Evolutionary conservation across 352 stramenopile genomes (phyloP), one percentile per base, ranked within the genome.

Genomic region (Globisporangium recalcitrans): DNA sequence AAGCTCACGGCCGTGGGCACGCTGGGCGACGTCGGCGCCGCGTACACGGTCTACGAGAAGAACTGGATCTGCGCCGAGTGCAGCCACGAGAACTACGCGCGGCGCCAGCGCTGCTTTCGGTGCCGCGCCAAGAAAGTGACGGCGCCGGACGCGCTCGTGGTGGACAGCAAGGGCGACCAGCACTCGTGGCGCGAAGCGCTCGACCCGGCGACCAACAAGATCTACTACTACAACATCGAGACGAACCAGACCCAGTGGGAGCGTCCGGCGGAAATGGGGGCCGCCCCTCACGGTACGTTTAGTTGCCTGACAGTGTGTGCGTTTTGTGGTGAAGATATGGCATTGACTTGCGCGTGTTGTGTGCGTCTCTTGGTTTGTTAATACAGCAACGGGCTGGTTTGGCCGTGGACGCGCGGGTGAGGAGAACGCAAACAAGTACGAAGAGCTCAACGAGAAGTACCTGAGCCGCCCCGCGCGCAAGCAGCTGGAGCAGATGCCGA

Each of bases 171-270:
- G 31, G 78, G 71, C 22, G 73, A 80, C 57, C 51, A 69, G 34
- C 80, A 91, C 69, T 21, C 75, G 59, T 98, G 93, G 93, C 82
- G 86, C 49, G 93, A 98, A 64, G 90, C 91, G 44, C 75, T 98
- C 62, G 93, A 98, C 65, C 82, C 87, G 6, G 65, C 71, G n/a
- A 90, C 78, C 26, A 82, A 93, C 57, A 90, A 97, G 68, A 89
- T 98, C 27, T 98, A 98, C 75, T 98, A 98, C 78, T 97, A 95
- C 71, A 96, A 98, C 70, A 80, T 73, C 21, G 61, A 89, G 62
- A 97, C 92, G 8, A 84, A 88, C 22, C 63, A 73, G 61, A 97
- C 88, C 48, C 86, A 95, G 60, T 98, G 93, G 93, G 87, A 96
- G 58, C 79, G 93, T 3, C 93, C 93, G 1, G 69, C 73, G 1